Percentiles rank a stretch among this genome's conserved stretches.
Conservation (phyloP, 805 yeast species). For the Cyberlindnera veronae region DNA sequence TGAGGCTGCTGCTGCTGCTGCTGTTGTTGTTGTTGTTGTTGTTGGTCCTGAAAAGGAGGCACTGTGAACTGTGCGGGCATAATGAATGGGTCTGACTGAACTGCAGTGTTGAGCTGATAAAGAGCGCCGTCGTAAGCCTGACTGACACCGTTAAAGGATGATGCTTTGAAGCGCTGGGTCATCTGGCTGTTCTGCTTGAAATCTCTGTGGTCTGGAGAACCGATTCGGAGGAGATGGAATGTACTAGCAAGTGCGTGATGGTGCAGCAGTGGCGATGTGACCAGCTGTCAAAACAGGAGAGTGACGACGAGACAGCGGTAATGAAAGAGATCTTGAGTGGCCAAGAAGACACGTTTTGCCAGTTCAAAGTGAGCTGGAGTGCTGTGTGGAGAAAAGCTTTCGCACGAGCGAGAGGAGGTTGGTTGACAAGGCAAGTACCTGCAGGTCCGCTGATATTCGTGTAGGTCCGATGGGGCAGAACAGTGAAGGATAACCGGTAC, state of each 20-base stretch:
- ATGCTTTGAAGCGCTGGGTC: constrained; percentile 11
- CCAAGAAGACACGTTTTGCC: too few species aligned
- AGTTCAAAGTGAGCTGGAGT: too few species aligned
- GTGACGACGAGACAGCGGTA: not conserved
- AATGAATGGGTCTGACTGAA: not conserved
- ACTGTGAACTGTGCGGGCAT: not conserved
- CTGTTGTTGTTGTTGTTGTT: constrained; percentile 6
- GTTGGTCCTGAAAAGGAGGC: constrained; percentile 2
- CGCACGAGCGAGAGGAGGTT: too few species aligned
- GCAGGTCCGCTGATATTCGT: too few species aligned
- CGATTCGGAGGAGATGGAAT: not conserved
- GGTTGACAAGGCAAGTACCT: too few species aligned
- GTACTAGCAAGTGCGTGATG: not conserved
- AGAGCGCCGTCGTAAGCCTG: constrained; percentile 4
- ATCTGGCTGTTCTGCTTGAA: too few species aligned
- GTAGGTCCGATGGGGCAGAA: too few species aligned
- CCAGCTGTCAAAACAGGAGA: not conserved
- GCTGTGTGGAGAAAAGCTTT: too few species aligned
- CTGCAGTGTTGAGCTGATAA: not conserved
- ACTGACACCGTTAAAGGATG: constrained; percentile 10
- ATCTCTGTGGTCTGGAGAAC: not conserved
- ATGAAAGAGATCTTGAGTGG: not conserved
- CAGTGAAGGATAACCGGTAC: too few species aligned
- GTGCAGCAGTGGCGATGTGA: not conserved
- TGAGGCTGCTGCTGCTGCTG: constrained; percentile 1